Evolutionary conservation across 164 flowering plant genomes (phyloP).

Genomic region (Piper longum): DNA sequence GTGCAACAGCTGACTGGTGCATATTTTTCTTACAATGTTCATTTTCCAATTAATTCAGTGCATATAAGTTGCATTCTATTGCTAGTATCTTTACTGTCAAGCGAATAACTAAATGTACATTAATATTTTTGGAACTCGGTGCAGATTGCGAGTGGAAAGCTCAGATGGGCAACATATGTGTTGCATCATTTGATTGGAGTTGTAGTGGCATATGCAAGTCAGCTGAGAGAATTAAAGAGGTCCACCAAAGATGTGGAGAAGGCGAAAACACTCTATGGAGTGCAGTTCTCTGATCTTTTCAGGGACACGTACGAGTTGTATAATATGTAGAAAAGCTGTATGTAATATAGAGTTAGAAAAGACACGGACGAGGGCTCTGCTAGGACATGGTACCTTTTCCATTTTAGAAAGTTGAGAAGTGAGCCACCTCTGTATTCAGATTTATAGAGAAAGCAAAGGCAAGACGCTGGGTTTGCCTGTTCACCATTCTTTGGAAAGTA

Average conservation of each 20-base stretch:
- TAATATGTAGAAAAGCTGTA: constrained; percentile 4
- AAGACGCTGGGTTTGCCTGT: background rate
- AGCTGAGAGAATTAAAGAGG: constrained; percentile 60
- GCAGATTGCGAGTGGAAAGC: background rate
- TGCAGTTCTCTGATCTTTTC: constrained; percentile 22
- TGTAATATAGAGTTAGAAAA: constrained; percentile 1
- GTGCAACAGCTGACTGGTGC: too few species aligned
- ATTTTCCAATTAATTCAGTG: too few species aligned
- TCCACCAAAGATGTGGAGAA: constrained; percentile 64
- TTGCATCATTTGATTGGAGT: constrained; percentile 79
- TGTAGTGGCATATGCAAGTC: constrained; percentile 73
- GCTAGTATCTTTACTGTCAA: background rate
- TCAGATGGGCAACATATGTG: constrained; percentile 39
- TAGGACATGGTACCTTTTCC: constrained; percentile 12
- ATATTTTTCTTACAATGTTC: too few species aligned
- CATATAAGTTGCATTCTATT: too few species aligned
- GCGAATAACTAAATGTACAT: background rate
- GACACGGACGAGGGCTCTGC: constrained; percentile 9
- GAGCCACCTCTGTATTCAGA: constrained; percentile 4
- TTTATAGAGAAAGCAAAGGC: background rate
- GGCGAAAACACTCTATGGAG: constrained; percentile 54
- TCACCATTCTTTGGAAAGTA: background rate
- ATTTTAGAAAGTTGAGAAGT: constrained; percentile 19
- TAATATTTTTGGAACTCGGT: background rate
- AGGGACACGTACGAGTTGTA: constrained; percentile 13